These are phyloP conservation scores for Trichoderma lentiforme DNA, from an alignment of 2,329 filamentous ascomycete species.

Conservation along the genomic window DNA sequence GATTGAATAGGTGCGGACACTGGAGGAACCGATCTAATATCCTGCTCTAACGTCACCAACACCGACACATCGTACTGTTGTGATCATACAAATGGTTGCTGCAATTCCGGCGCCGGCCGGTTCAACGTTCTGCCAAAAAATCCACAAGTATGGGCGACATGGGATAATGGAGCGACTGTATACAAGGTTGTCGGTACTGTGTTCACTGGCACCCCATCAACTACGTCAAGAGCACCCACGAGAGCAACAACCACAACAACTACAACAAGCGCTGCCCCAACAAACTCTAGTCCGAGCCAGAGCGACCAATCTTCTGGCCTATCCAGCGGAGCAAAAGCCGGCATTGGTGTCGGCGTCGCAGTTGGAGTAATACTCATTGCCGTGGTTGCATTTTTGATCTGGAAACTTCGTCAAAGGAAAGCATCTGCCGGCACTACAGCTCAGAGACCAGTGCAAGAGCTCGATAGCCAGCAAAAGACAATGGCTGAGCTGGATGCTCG, in stretches of 20 bases:
- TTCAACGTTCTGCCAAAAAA: neutral
- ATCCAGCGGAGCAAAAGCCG: neutral
- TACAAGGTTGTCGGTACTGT: neutral
- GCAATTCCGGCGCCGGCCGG: neutral
- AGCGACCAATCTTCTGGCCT: neutral
- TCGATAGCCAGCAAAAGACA: neutral
- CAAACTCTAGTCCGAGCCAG: neutral
- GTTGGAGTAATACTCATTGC: neutral
- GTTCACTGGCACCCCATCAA: neutral
- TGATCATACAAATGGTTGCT: neutral
- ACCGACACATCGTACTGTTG: neutral
- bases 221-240: neutral
- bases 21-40: slow-evolving; percentile 6
- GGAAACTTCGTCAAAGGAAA: slow-evolving; percentile 1
- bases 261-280: neutral
- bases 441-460: neutral
- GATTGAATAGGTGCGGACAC: neutral
- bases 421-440: no score
- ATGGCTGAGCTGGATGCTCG: neutral
- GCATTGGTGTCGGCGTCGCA: neutral
- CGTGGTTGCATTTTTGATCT: neutral
- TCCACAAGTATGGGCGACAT: neutral
- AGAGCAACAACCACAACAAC: neutral
- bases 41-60: slow-evolving; percentile 1
- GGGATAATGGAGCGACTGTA: neutral